These are phyloP conservation scores for Jatropha curcas DNA, from an alignment of 345 rosid genomes.

Conservation along the genomic window DNA sequence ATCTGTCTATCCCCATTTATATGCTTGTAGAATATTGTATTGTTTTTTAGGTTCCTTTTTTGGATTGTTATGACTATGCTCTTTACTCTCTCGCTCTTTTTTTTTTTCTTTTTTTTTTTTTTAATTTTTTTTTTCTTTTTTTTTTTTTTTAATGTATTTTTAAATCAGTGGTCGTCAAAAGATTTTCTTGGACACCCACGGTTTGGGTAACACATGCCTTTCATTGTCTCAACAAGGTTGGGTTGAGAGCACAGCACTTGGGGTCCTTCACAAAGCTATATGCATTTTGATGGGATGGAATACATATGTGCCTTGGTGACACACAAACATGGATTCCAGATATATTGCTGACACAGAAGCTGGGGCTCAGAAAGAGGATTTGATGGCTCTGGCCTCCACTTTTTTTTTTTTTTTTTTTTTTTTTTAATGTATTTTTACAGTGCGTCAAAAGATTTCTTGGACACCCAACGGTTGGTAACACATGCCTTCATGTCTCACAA, in stretches of 20 bases:
- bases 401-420: no score
- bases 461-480: conserved; percentile 46
- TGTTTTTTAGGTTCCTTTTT: neutral
- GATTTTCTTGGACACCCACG: conserved; percentile 48
- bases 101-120: no score
- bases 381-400: conserved; percentile 59
- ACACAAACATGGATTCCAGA: conserved; percentile 43
- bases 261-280: conserved; percentile 60
- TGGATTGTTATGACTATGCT: neutral
- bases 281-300: conserved; percentile 62
- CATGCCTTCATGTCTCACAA: conserved; percentile 61
- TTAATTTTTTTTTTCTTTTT: no score
- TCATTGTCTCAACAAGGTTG: conserved; percentile 56
- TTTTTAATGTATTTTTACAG: conserved; percentile 35
- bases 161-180: conserved; percentile 52
- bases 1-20: neutral
- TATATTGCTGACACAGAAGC: conserved; percentile 45
- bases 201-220: conserved; percentile 53
- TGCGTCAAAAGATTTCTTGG: conserved; percentile 51
- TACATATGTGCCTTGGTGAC: conserved; percentile 37
- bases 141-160: no score
- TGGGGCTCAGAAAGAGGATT: conserved; percentile 45
- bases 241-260: conserved; percentile 49
- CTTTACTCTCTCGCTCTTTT: no score
- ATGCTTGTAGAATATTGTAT: neutral